These are phyloP conservation scores for Glycine tomentella DNA, from an alignment of 306 rosid genomes.

Conservation along the genomic window DNA sequence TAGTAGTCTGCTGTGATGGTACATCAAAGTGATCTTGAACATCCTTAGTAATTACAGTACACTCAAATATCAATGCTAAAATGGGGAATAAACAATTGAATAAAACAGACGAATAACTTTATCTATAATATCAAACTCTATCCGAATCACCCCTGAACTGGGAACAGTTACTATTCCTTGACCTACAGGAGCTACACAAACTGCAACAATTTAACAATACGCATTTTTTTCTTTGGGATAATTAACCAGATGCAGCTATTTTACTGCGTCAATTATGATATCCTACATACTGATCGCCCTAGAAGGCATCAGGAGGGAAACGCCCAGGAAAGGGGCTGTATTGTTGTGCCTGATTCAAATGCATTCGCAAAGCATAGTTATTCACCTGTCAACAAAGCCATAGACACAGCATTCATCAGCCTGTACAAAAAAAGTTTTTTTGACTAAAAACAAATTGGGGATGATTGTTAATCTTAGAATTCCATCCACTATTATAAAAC, in stretches of 20 bases:
- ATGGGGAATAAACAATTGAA: slow-evolving; percentile 42
- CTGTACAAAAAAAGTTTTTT: neutral
- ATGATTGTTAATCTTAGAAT: neutral
- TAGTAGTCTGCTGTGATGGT: neutral
- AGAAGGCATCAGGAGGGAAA: slow-evolving; percentile 89
- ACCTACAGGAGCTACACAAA: slow-evolving; percentile 46
- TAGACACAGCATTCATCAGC: slow-evolving; percentile 30
- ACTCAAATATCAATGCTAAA: slow-evolving; percentile 18
- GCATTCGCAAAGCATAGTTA: slow-evolving; percentile 93
- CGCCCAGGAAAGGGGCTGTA: slow-evolving; percentile 81
- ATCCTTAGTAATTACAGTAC: slow-evolving; percentile 36
- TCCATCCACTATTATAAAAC: neutral
- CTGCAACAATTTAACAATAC: slow-evolving; percentile 33
- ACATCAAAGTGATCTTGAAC: slow-evolving; percentile 32
- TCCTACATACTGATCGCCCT: slow-evolving; percentile 38
- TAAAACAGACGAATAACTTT: slow-evolving; percentile 31
- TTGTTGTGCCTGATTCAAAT: slow-evolving; percentile 92
- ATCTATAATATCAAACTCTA: slow-evolving; percentile 32
- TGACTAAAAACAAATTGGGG: neutral
- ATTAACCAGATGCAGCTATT: slow-evolving; percentile 41
- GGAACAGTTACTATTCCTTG: slow-evolving; percentile 36
- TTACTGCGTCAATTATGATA: slow-evolving; percentile 42
- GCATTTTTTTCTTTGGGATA: neutral
- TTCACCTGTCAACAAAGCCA: slow-evolving; percentile 68
- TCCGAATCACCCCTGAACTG: slow-evolving; percentile 46